phyloP scores from a whole-genome alignment of 305 asterid genomes.

The Fraxinus floribunda region DNA sequence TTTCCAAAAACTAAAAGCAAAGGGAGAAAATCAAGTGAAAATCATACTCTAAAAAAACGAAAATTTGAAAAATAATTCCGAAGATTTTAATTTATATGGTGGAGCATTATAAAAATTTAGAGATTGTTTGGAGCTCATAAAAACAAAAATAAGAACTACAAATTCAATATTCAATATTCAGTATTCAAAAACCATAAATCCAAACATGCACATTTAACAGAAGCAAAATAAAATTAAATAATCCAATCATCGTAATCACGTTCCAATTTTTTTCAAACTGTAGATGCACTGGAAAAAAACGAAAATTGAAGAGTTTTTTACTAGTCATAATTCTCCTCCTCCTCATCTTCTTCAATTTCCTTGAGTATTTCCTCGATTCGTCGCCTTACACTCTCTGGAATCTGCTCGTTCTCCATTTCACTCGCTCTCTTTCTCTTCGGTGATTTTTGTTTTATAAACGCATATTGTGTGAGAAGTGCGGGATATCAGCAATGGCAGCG shows the following conservation, averaged over 20 bases:
- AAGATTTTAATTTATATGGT: neutral
- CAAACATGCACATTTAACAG: neutral
- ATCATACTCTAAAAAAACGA: neutral
- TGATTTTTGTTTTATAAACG: neutral
- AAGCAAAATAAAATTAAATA: neutral
- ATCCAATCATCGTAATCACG: constrained; percentile 10
- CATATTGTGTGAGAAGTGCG: constrained; percentile 25
- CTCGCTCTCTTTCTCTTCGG: constrained; percentile 11
- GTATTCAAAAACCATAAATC: constrained; percentile 29
- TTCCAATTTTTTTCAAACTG: neutral
- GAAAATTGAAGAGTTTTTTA: neutral
- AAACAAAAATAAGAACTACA: neutral
- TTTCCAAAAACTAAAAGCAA: neutral
- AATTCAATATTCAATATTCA: neutral
- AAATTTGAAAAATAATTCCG: neutral
- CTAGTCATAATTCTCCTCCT: constrained; percentile 54
- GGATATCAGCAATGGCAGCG: constrained; percentile 23
- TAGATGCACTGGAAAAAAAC: neutral
- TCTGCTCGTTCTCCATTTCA: constrained; percentile 45
- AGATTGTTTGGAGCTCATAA: neutral
- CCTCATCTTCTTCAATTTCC: constrained; percentile 76
- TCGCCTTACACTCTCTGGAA: constrained; percentile 63
- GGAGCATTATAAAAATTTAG: neutral
- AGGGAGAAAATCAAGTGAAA: neutral
- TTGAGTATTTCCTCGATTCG: constrained; percentile 67